Conservation (phyloP, 208 protist genomes). For the Leishmania guyanensis region DNA sequence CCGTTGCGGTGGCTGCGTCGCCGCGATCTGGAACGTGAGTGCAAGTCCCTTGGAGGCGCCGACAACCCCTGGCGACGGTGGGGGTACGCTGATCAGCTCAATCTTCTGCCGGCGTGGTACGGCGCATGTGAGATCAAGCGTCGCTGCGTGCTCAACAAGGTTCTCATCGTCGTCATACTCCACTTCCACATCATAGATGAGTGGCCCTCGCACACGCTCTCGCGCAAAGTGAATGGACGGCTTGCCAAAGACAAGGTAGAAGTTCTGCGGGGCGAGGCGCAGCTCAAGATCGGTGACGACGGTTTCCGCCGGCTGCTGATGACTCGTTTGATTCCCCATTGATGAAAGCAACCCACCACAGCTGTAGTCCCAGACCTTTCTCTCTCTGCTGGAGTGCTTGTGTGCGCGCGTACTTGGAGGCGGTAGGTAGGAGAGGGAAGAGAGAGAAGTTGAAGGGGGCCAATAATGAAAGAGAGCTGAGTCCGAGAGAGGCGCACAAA, state of each 20-base stretch:
- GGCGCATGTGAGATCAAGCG: conserved; percentile 38
- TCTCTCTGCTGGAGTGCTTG: neutral
- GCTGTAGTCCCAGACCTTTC: neutral
- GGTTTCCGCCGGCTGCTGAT: neutral
- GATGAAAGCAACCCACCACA: neutral
- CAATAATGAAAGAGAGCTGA: neutral
- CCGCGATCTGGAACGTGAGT: conserved; percentile 21
- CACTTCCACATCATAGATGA: conserved; percentile 63
- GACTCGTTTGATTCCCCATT: conserved; percentile 26
- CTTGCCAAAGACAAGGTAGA: conserved; percentile 68
- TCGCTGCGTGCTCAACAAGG: conserved; percentile 49
- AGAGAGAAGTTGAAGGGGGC: neutral
- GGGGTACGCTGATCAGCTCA: conserved; percentile 10
- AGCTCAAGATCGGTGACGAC: conserved; percentile 25
- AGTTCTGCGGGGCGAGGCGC: conserved; percentile 40
- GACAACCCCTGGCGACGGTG: neutral
- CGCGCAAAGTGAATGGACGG: conserved; percentile 55
- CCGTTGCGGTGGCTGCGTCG: conserved; percentile 11
- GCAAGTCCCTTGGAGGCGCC: conserved; percentile 14
- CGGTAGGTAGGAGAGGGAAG: neutral
- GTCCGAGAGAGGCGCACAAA: neutral
- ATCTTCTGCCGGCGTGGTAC: conserved; percentile 27
- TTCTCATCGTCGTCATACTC: conserved; percentile 49
- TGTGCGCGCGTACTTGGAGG: neutral
- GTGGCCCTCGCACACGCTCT: conserved; percentile 40